Evolutionary conservation across 1,284 basidiomycete genomes (phyloP).

Genomic region (Athelia psychrophila): DNA sequence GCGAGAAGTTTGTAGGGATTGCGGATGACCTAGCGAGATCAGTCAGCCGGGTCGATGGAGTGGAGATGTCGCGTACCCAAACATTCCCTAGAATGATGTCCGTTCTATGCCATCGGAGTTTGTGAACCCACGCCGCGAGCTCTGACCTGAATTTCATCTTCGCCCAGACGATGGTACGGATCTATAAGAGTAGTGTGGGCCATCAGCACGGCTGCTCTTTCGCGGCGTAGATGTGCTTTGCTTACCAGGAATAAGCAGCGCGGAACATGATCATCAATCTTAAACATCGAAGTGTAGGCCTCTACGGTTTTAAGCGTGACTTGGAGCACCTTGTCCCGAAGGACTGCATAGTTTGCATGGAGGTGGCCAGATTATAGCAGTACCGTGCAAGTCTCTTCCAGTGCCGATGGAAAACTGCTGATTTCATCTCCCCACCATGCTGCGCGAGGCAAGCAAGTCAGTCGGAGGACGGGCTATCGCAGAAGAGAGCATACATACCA

Average conservation of each 20-base stretch:
- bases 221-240: conserved; percentile 21
- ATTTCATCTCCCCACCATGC: conserved; percentile 38
- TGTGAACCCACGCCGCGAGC: conserved; percentile 31
- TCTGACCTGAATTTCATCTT: conserved; percentile 36
- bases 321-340: conserved; percentile 41
- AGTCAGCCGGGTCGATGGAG: background rate
- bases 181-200: conserved; percentile 31
- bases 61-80: conserved; percentile 17
- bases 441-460: conserved; percentile 5
- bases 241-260: conserved; percentile 46
- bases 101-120: conserved; percentile 35
- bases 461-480: background rate
- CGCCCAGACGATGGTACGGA: conserved; percentile 40
- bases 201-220: conserved; percentile 1
- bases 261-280: conserved; percentile 45
- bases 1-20: conserved; percentile 55
- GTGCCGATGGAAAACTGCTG: conserved; percentile 45
- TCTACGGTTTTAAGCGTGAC: conserved; percentile 35
- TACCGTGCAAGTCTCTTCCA: conserved; percentile 49
- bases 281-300: conserved; percentile 31
- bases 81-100: conserved; percentile 43
- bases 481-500: background rate
- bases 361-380: conserved; percentile 45
- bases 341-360: conserved; percentile 36
- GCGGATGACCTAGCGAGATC: conserved; percentile 31